phyloP scores from a whole-genome alignment of 495 filamentous ascomycete species.

The Penicillium argentinense region DNA sequence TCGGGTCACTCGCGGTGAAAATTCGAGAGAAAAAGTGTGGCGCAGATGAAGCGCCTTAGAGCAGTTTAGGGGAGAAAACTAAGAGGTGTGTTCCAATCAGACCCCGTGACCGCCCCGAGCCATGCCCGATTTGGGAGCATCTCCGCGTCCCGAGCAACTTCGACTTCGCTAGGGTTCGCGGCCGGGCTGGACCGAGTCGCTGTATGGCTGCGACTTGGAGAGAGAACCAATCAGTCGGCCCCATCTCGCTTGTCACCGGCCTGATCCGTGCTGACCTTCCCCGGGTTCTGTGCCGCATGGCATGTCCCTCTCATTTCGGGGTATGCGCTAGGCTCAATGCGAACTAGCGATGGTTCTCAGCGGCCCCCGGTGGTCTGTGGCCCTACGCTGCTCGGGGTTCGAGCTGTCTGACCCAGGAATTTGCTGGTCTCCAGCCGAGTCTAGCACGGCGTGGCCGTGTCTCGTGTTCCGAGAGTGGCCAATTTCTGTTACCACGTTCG shows the following conservation, averaged over 20 bases:
- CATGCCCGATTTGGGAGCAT: constrained; percentile 4
- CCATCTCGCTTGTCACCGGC: constrained; percentile 2
- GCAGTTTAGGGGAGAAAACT: no score
- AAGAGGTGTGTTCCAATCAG: no score
- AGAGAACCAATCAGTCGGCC: constrained; percentile 6
- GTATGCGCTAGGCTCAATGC: constrained; percentile 10
- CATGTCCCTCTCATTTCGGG: constrained; percentile 5
- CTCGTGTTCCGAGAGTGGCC: constrained; percentile 13
- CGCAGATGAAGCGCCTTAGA: no score
- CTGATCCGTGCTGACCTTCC: constrained; percentile 18
- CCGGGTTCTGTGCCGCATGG: constrained; percentile 16
- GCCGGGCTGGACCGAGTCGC: constrained; percentile 13
- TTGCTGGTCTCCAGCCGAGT: not conserved
- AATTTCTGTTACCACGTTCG: constrained; percentile 9
- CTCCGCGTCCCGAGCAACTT: constrained; percentile 16
- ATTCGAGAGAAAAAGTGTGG: constrained; percentile 8
- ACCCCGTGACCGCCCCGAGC: not conserved
- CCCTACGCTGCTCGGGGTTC: constrained; percentile 5
- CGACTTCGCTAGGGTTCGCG: not conserved
- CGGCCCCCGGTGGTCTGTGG: not conserved
- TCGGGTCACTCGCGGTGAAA: not conserved
- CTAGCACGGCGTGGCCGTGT: constrained; percentile 5
- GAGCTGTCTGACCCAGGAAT: constrained; percentile 3
- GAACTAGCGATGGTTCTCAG: constrained; percentile 12
- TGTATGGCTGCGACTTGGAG: constrained; percentile 18